Evolutionary conservation across 2,329 filamentous ascomycete species (phyloP), one percentile per base, ranked within the genome.

Genomic region (Neonectria punicea): DNA sequence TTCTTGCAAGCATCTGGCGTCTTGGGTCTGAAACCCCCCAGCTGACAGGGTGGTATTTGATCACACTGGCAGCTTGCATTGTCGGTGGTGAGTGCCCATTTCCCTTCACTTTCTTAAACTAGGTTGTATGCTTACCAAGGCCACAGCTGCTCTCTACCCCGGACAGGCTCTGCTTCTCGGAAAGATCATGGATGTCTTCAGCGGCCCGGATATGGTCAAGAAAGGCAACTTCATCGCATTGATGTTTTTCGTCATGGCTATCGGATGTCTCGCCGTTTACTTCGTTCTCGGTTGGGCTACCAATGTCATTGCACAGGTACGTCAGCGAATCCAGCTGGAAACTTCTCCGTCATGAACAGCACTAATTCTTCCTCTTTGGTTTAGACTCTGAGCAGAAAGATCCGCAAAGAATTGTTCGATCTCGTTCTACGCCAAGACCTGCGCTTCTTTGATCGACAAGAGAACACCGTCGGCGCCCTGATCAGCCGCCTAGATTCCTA

Each of bases 221-320:
- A 70, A 71, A 0, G 85, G 84, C 4, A 82, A 87, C 70, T 87
- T 87, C 67, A 85, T 80, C 72, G 80, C 85, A 0, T 75, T 82
- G 20, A 87, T 88, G 85, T 87, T 87, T 61, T 81, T 86, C 34
- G 77, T 86, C 1, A 68, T 85, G 44, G 83, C 84, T 3, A 73
- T 79, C 3, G 83, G 78, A 3, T 77, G 78, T 11, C 75, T 84
- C 0, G 41, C 84, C 0, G 74, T 79, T 8, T 87, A 86, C 55
- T 79, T 79, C 14, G 34, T 67, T 5, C 64, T 81, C 25, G 80
- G 80, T 1, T 79, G 69, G 67, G 32, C 74, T 0, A 77, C 77
- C 6, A 81, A 80, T 61, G 55, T 70, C 4, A 50, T 67, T 49
- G 61, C 65, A 10, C 75, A 76, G 59, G 67, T 55, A 63, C 57